These are phyloP conservation scores for Phytophthora pseudosyringae DNA, from an alignment of 352 stramenopile species.

Conservation along the genomic window DNA sequence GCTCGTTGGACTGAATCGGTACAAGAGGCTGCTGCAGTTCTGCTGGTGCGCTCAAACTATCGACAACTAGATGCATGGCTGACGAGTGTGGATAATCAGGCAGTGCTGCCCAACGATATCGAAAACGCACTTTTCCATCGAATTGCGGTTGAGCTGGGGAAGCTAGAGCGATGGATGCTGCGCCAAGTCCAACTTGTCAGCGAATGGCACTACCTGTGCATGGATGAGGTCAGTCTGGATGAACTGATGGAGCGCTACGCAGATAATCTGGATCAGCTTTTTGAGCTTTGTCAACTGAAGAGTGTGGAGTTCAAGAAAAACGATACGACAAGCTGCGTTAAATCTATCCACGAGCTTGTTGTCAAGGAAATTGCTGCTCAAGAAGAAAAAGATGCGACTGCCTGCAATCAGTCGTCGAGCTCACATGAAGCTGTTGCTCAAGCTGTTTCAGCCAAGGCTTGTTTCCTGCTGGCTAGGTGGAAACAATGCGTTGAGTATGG, in stretches of 20 bases:
- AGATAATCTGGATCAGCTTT: constrained; percentile 53
- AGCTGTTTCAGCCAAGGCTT: constrained; percentile 36
- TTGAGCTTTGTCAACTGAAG: constrained; percentile 60
- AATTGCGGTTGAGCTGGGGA: constrained; percentile 46
- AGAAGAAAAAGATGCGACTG: neutral
- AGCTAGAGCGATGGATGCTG: constrained; percentile 71
- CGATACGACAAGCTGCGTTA: constrained; percentile 47
- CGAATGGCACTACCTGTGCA: constrained; percentile 61
- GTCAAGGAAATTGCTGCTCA: constrained; percentile 22
- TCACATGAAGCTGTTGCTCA: constrained; percentile 44
- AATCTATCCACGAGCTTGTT: constrained; percentile 44
- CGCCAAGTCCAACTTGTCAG: constrained; percentile 67
- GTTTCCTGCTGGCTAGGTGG: constrained; percentile 42
- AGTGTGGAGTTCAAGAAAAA: constrained; percentile 41
- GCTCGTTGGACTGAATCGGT: constrained; percentile 31
- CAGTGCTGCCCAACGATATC: constrained; percentile 3
- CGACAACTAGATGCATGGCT: constrained; percentile 19
- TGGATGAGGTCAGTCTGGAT: constrained; percentile 46
- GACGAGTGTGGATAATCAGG: constrained; percentile 2
- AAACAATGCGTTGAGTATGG: constrained; percentile 21
- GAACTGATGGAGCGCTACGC: constrained; percentile 64
- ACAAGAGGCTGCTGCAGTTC: constrained; percentile 31
- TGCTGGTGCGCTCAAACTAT: constrained; percentile 27
- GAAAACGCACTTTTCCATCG: constrained; percentile 28
- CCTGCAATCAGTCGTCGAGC: constrained; percentile 3